Evolutionary conservation across 352 stramenopile genomes (phyloP).

Genomic region (Phytophthora sp.): DNA sequence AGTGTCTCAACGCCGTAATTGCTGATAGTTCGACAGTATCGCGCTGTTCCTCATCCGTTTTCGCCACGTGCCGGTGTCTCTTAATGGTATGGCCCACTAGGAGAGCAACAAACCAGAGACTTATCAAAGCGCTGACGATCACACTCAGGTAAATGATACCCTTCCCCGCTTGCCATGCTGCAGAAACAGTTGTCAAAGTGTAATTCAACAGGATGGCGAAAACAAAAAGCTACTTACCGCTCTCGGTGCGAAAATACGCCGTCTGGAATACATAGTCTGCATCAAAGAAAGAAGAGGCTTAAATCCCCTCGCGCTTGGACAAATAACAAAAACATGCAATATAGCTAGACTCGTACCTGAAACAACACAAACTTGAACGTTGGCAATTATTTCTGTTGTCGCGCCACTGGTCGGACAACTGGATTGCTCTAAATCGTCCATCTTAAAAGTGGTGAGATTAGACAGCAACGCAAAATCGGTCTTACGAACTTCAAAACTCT

Average conservation of each 20-base stretch:
- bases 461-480: slow-evolving; percentile 29
- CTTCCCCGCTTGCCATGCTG: slow-evolving; percentile 20
- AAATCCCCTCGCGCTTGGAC: neutral
- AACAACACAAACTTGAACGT: slow-evolving; percentile 37
- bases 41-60: slow-evolving; percentile 13
- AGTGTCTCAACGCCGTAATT: slow-evolving; percentile 30
- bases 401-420: slow-evolving; percentile 32
- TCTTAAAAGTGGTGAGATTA: slow-evolving; percentile 27
- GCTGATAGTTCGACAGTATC: slow-evolving; percentile 27
- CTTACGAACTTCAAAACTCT: slow-evolving; percentile 32
- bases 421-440: slow-evolving; percentile 30
- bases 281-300: neutral
- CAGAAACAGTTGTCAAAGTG: neutral
- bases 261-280: slow-evolving; percentile 23
- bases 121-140: slow-evolving; percentile 38
- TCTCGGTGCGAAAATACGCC: slow-evolving; percentile 22
- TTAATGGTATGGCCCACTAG: slow-evolving; percentile 30
- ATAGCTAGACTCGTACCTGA: slow-evolving; percentile 22
- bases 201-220: no score
- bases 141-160: slow-evolving; percentile 33
- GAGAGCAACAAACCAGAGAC: slow-evolving; percentile 41
- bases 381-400: slow-evolving; percentile 25
- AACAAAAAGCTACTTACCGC: no score
- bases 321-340: neutral
- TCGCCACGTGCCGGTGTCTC: slow-evolving; percentile 1